Base-by-base conservation (phyloP, 495 filamentous ascomycete species). In the Aspergillus biplanus region DNA sequence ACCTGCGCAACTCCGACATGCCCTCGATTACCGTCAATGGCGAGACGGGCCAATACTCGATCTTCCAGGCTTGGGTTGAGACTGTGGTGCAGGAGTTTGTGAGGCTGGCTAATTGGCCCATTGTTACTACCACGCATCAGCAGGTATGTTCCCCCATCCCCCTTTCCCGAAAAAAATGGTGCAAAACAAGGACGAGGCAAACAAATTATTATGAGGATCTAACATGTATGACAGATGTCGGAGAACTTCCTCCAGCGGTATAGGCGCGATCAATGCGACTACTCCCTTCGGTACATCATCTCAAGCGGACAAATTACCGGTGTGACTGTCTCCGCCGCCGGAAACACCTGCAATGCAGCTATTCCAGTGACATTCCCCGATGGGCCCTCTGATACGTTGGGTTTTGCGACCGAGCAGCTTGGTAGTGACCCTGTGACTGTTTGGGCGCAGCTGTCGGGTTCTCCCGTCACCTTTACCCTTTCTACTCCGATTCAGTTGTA, bases 1-100 rank as follows among this genome's bases (percentile, higher is more conserved):
- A 89, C 68, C 66, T 89, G 57, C 82, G 83, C 63, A 81, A 83
- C 35, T 67, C 70, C 27, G 83, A 82, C 46, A 77, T 81, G 1
- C 67, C 65, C 5, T 58, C 68, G 1, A 79, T 83, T 57, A 83
- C 78, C 16, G 72, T 89, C 59, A 87, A 87, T 58, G 79, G 83
- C 16, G 76, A 77, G 6, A 68, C 73, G 1, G 71, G 61, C 7
- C 71, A 82, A 58, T 77, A 82, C 53, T 87, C 84, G 2, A 77
- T 89, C 37, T 74, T 87, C 56, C 84, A 88, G 65, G 82, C 80
- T 2, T 89, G 86, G 86, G 80, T 85, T n/a, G 86, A 88, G 70
- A 78, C 73, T 21, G 69, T 84, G 35, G 78, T 84, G 1, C 74
- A 80, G 69, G 86, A 89, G 65, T 83, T 88, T 65, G 74, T 77